These are phyloP conservation scores for Tylopilus balloui DNA, from an alignment of 768 basidiomycete genomes.

Conservation along the genomic window DNA sequence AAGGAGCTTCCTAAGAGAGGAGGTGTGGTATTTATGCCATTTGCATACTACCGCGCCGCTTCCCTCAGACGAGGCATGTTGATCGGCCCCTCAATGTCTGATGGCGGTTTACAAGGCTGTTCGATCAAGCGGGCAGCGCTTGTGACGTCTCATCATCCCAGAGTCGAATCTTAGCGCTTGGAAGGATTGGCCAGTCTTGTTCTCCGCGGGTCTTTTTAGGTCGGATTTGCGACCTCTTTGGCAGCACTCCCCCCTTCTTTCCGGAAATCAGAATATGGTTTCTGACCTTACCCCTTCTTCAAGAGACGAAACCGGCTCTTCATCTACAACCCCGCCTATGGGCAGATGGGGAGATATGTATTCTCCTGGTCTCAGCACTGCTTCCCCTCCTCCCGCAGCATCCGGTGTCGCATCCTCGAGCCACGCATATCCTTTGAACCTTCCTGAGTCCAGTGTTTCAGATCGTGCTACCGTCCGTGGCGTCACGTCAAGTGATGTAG, in stretches of 20 bases:
- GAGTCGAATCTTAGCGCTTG: background rate
- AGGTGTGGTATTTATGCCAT: too few species aligned
- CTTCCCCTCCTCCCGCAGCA: background rate
- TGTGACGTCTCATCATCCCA: background rate
- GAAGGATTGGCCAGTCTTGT: background rate
- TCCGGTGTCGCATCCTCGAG: background rate
- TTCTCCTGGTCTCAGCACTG: background rate
- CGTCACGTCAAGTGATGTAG: constrained; percentile 3
- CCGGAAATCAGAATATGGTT: background rate
- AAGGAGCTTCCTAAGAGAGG: background rate
- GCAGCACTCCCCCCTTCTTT: background rate
- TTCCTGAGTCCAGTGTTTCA: background rate
- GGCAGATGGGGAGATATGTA: background rate
- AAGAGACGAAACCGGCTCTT: background rate
- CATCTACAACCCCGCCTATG: background rate
- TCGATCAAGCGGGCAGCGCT: background rate
- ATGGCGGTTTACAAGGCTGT: background rate
- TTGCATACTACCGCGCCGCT: background rate
- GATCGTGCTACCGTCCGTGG: background rate
- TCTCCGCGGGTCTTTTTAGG: background rate
- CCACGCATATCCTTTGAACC: background rate
- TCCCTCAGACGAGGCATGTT: background rate
- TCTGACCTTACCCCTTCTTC: background rate
- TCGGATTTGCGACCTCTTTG: background rate
- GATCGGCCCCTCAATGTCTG: background rate